Percentiles rank a stretch among this genome's conserved stretches.
Evolutionary conservation across 192 early-diverging fungal species (phyloP).

Genomic region (Mortierella alpina): DNA sequence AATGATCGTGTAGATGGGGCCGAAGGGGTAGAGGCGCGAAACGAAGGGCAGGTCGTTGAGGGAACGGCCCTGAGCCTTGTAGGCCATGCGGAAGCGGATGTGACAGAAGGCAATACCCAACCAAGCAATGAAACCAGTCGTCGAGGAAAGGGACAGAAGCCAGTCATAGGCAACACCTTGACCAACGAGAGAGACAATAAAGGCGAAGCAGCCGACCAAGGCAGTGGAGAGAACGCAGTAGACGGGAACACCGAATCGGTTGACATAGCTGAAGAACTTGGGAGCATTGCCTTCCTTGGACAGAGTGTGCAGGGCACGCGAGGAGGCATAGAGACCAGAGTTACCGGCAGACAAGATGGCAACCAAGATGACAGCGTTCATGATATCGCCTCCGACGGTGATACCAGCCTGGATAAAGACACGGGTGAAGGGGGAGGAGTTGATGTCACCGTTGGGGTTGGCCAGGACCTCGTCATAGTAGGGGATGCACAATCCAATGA

Average conservation of each 20-base stretch:
- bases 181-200: slow-evolving; percentile 62
- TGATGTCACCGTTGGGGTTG: slow-evolving; percentile 56
- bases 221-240: slow-evolving; percentile 69
- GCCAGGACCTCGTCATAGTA: slow-evolving; percentile 69
- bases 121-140: slow-evolving; percentile 85
- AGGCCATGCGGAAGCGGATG: slow-evolving; percentile 83
- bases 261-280: slow-evolving; percentile 64
- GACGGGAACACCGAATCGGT: slow-evolving; percentile 71
- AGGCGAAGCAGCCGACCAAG: slow-evolving; percentile 68
- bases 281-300: slow-evolving; percentile 81
- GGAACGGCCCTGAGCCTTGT: slow-evolving; percentile 72
- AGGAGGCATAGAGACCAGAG: slow-evolving; percentile 84
- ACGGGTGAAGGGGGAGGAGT: slow-evolving; percentile 75
- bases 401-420: slow-evolving; percentile 71
- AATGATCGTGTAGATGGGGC: slow-evolving; percentile 71
- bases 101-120: slow-evolving; percentile 81
- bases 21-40: slow-evolving; percentile 63
- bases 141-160: slow-evolving; percentile 70
- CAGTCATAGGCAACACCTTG: slow-evolving; percentile 74
- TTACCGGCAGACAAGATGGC: slow-evolving; percentile 80
- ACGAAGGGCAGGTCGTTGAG: slow-evolving; percentile 72
- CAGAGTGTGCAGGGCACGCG: slow-evolving; percentile 79
- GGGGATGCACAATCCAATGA: slow-evolving; percentile 89
- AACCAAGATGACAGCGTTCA: slow-evolving; percentile 75
- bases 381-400: slow-evolving; percentile 65